These are phyloP conservation scores for Cubamyces lactineus DNA, from an alignment of 768 basidiomycete species.

Conservation along the genomic window DNA sequence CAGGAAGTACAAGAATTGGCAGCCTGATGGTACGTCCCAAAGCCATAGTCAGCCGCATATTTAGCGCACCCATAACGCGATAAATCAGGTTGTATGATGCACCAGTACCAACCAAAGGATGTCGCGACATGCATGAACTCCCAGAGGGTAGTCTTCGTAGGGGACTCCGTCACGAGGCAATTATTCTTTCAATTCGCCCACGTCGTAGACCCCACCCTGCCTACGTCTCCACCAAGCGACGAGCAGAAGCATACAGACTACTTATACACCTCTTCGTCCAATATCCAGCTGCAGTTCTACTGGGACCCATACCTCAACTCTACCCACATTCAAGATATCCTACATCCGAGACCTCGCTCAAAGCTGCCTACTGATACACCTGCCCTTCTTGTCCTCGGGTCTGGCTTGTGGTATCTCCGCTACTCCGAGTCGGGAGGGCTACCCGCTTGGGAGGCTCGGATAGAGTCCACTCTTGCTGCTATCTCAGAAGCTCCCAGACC, in stretches of 20 bases:
- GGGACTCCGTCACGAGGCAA: conserved; percentile 81
- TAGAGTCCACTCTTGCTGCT: conserved; percentile 63
- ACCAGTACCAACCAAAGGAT: conserved; percentile 61
- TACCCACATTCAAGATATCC: conserved; percentile 52
- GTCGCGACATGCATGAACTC: conserved; percentile 57
- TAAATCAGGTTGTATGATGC: conserved; percentile 75
- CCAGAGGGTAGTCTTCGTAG: conserved; percentile 72
- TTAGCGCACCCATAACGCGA: not conserved
- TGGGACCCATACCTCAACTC: conserved; percentile 92
- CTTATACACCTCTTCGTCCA: conserved; percentile 46
- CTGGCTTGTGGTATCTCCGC: conserved; percentile 89
- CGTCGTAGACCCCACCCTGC: conserved; percentile 58
- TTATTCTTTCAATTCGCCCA: conserved; percentile 78
- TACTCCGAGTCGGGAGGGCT: conserved; percentile 79
- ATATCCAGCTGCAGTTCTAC: conserved; percentile 57
- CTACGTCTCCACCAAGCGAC: conserved; percentile 53
- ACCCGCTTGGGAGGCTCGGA: conserved; percentile 74
- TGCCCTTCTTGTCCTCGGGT: conserved; percentile 78
- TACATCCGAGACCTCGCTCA: conserved; percentile 32
- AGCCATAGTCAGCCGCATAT: conserved; percentile 10
- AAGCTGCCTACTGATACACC: conserved; percentile 39
- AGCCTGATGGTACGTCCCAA: conserved; percentile 71
- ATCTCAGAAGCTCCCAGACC: conserved; percentile 42
- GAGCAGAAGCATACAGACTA: conserved; percentile 74
- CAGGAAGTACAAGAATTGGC: conserved; percentile 69